A percentile compares a stretch with the other conserved stretches of the same genome.
Evolutionary conservation across 305 asterid species (phyloP).

Genomic region (Solanum hybrid): DNA sequence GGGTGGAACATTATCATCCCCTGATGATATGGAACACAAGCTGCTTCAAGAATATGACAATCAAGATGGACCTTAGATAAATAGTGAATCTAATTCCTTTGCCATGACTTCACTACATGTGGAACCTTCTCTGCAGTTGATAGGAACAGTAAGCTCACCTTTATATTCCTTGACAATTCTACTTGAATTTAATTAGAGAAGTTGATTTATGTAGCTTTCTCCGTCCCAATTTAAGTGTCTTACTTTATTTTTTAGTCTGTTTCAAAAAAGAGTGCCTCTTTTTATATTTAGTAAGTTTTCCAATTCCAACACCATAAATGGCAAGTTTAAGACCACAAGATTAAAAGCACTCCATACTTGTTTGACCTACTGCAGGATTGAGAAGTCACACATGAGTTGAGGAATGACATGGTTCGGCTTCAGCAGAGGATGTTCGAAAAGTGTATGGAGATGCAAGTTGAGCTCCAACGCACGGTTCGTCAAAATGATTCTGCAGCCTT

Average conservation of each 20-base stretch:
- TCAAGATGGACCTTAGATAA: too few species aligned
- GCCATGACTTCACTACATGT: too few species aligned
- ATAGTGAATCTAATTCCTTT: too few species aligned
- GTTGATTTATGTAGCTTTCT: too few species aligned
- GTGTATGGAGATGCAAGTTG: slow-evolving; percentile 85
- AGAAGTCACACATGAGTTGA: slow-evolving; percentile 58
- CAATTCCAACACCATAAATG: not conserved
- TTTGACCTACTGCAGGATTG: slow-evolving; percentile 42
- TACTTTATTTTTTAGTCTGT: not conserved
- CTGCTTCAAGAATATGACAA: too few species aligned
- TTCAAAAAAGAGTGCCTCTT: too few species aligned
- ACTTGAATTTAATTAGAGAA: not conserved
- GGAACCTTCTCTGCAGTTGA: too few species aligned
- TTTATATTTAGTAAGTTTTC: too few species aligned
- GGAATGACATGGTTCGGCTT: slow-evolving; percentile 66
- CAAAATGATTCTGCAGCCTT: slow-evolving; percentile 86
- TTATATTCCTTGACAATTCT: not conserved
- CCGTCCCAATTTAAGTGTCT: too few species aligned
- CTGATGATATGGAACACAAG: too few species aligned
- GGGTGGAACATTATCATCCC: too few species aligned
- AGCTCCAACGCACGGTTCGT: slow-evolving; percentile 58
- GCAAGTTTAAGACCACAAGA: not conserved
- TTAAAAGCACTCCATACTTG: not conserved
- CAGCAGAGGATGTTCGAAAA: slow-evolving; percentile 76
- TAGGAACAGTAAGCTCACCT: too few species aligned